These are phyloP conservation scores for Drechmeria coniospora DNA, from an alignment of 2,329 filamentous ascomycete species.

Conservation along the genomic window DNA sequence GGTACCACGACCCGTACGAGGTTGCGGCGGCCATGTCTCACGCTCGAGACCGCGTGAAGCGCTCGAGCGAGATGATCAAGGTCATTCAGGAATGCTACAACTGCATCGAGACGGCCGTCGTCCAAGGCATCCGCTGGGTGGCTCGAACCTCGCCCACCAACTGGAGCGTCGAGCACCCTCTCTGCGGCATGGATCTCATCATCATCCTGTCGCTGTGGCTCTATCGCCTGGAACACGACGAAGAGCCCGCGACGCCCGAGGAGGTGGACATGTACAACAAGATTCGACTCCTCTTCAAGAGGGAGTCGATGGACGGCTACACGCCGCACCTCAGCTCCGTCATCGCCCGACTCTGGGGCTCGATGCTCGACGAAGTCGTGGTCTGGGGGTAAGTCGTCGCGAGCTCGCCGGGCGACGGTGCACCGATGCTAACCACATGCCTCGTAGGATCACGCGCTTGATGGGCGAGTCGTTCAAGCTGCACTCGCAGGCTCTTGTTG, in stretches of 20 bases:
- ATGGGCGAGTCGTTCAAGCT: constrained; percentile 98
- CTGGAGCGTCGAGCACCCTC: constrained; percentile 96
- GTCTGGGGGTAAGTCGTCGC: constrained; percentile 85
- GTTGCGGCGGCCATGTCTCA: constrained; percentile 94
- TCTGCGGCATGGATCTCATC: constrained; percentile 93
- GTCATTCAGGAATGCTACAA: constrained; percentile 96
- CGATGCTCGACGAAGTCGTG: constrained; percentile 95
- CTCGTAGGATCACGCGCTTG: constrained; percentile 65
- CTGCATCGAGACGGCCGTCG: constrained; percentile 88
- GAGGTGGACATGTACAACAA: constrained; percentile 86
- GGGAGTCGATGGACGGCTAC: constrained; percentile 72
- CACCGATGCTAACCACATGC: constrained; percentile 7
- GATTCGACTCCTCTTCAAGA: constrained; percentile 76
- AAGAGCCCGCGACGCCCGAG: constrained; percentile 73
- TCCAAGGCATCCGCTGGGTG: constrained; percentile 93
- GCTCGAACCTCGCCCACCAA: constrained; percentile 95
- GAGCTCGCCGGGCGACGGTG: background rate
- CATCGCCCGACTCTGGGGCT: constrained; percentile 89
- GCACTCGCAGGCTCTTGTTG: constrained; percentile 84
- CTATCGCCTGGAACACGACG: constrained; percentile 97
- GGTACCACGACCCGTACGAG: constrained; percentile 94
- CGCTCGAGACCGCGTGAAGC: constrained; percentile 84
- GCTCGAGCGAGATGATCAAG: constrained; percentile 94
- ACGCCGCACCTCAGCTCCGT: constrained; percentile 83
- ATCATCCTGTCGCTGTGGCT: constrained; percentile 96